Percentiles rank a stretch among this genome's conserved stretches.
These are phyloP conservation scores for Fraxinus dipetala DNA, from an alignment of 305 asterid genomes.

Conservation along the genomic window DNA sequence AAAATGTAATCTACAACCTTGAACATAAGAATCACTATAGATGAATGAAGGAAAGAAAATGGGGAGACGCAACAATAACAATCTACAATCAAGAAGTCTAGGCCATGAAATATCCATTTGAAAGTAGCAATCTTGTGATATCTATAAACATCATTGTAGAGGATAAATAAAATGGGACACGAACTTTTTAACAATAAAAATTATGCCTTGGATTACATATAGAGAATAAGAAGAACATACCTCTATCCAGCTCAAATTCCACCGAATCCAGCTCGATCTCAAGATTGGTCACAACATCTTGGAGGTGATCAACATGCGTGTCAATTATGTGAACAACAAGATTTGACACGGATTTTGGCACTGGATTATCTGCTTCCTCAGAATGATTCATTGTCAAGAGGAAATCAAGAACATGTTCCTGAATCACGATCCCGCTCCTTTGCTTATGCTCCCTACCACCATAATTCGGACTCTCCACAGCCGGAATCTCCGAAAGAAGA, in stretches of 20 bases:
- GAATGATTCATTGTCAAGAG: slow-evolving; percentile 90
- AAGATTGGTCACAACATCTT: slow-evolving; percentile 82
- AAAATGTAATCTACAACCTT: neutral
- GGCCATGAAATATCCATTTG: neutral
- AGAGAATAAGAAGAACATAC: slow-evolving; percentile 35
- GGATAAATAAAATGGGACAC: neutral
- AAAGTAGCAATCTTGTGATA: neutral
- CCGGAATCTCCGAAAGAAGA: slow-evolving; percentile 78
- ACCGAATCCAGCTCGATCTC: slow-evolving; percentile 88
- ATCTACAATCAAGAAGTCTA: neutral
- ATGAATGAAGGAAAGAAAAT: neutral
- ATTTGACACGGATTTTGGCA: slow-evolving; percentile 77
- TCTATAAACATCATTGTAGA: neutral
- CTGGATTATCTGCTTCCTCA: slow-evolving; percentile 95
- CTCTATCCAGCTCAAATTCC: slow-evolving; percentile 85
- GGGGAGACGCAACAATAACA: neutral
- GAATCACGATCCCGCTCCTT: slow-evolving; percentile 64
- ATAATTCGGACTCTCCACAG: slow-evolving; percentile 53
- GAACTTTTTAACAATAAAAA: neutral
- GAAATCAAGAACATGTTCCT: slow-evolving; percentile 76
- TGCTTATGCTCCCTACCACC: slow-evolving; percentile 36
- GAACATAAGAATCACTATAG: neutral
- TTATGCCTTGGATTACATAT: slow-evolving; percentile 9
- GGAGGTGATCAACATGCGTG: slow-evolving; percentile 95
- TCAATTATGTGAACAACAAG: slow-evolving; percentile 86